Base-by-base conservation (phyloP, 1,284 basidiomycete genomes). In the Leccinum fuscescens region DNA sequence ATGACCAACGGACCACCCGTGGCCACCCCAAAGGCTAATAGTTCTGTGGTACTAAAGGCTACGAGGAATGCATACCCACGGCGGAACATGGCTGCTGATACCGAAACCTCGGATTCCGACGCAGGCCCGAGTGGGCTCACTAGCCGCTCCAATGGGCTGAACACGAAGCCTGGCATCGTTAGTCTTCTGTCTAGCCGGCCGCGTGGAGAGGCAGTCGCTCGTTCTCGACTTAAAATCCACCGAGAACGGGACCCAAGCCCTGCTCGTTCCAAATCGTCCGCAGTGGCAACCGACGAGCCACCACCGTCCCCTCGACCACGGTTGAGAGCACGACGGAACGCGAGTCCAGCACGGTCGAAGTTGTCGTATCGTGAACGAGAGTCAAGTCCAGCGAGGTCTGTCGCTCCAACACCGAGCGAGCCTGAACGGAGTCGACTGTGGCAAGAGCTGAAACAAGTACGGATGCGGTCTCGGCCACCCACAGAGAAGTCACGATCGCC, bases 371-470 rank as follows among this genome's bases (percentile, higher is more conserved):
- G 72, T 55, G 69, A 67, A 22, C 35, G 44, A 20, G 44, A 46
- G 17, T 20, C 65, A 9, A 77, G 75, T 60, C 74, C 76, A 3
- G 60, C 65, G 31, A 70, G 72, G 57, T 69, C 70, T 53, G 58
- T 58, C 22, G 68, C 49, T 9, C 69, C 62, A 35, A 55, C 61
- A 52, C 68, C 65, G 68, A 64, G 62, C 33, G 75, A 75, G 54
- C 77, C 73, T 39, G 76, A 77, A 56, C 74, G 80, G 61, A 79
- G 80, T 66, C 78, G 77, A 61, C 68, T 88, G 58, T 87, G 86
- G 85, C 78, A 78, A 56, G 86, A 88, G 65, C 73, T 89, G 46
- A 79, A 79, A 67, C 81, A 81, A 59, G 76, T 84, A 49, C 82
- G 78, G 67, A 75, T 76, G 63, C 79, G 78, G 67, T 74, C 82